phyloP scores from a whole-genome alignment of 257 asterid species.

The Cynanchum wilfordii region DNA sequence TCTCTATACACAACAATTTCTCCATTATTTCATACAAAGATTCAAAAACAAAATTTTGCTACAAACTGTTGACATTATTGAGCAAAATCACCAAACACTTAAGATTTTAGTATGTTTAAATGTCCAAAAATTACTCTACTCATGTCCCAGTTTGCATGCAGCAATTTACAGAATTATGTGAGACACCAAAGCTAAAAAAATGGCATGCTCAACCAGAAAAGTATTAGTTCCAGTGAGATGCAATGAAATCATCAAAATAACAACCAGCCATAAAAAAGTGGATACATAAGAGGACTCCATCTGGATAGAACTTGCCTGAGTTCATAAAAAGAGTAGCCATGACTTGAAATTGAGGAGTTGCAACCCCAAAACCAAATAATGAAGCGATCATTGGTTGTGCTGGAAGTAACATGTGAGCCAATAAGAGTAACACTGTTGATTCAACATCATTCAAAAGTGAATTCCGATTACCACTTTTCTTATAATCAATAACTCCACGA shows the following conservation, averaged over 20 bases:
- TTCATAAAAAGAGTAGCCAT: constrained; percentile 84
- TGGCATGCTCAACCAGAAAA: too few species aligned
- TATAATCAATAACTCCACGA: constrained; percentile 78
- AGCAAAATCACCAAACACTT: too few species aligned
- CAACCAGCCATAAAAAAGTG: constrained; percentile 82
- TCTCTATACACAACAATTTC: too few species aligned
- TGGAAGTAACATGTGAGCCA: constrained; percentile 62
- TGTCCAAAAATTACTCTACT: too few species aligned
- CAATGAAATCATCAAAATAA: too few species aligned
- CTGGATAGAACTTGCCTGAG: constrained; percentile 81
- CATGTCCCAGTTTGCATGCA: too few species aligned
- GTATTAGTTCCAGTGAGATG: neutral
- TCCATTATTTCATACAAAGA: too few species aligned
- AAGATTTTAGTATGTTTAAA: too few species aligned
- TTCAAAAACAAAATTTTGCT: too few species aligned
- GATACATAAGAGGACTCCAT: constrained; percentile 63
- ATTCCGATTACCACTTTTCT: constrained; percentile 81
- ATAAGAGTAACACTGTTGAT: constrained; percentile 48
- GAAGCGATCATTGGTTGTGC: constrained; percentile 69
- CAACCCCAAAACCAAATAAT: constrained; percentile 53
- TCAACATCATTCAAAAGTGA: constrained; percentile 64
- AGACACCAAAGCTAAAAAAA: neutral
- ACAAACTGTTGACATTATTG: too few species aligned
- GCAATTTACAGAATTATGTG: neutral
- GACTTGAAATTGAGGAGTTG: constrained; percentile 61